Percentiles rank a stretch among this genome's conserved stretches.
phyloP scores from a whole-genome alignment of 805 yeast genomes.

The Kuraishia floccosa region DNA sequence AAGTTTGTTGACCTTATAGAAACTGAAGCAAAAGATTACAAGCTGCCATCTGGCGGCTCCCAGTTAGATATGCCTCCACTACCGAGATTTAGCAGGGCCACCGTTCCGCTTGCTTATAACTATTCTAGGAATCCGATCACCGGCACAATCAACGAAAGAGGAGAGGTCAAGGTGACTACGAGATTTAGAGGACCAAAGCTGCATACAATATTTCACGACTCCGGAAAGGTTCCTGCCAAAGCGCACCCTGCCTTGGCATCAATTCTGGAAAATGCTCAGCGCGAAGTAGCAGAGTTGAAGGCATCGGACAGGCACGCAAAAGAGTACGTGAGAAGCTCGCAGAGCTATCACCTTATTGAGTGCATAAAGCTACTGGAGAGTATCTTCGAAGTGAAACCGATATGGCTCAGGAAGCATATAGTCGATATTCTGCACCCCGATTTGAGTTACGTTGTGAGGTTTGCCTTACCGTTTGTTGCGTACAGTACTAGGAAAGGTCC shows the following conservation, averaged over 20 bases:
- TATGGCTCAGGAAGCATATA: constrained; percentile 77
- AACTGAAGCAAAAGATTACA: constrained; percentile 4
- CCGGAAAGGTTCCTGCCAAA: constrained; percentile 35
- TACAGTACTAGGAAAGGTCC: constrained; percentile 85
- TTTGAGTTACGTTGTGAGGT: constrained; percentile 38
- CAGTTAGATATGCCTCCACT: constrained; percentile 73
- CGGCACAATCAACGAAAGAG: constrained; percentile 44
- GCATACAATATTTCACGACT: constrained; percentile 40
- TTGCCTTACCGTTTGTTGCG: constrained; percentile 77
- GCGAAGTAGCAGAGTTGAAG: constrained; percentile 21
- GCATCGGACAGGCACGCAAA: constrained; percentile 6
- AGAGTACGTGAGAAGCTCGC: constrained; percentile 13
- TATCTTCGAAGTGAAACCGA: constrained; percentile 62
- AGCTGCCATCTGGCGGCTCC: constrained; percentile 16
- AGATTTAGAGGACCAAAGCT: constrained; percentile 35
- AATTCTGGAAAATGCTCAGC: constrained; percentile 25
- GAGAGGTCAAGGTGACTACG: constrained; percentile 33
- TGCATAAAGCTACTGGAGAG: constrained; percentile 30
- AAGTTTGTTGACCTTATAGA: constrained; percentile 19
- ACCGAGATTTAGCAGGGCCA: constrained; percentile 66
- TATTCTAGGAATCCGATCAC: constrained; percentile 61
- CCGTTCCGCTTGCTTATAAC: constrained; percentile 67
- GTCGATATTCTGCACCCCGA: constrained; percentile 39
- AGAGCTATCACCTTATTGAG: constrained; percentile 22
- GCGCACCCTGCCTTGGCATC: constrained; percentile 38